Conservation (phyloP, 768 basidiomycete species). For the Macrolepiota albuminosa region DNA sequence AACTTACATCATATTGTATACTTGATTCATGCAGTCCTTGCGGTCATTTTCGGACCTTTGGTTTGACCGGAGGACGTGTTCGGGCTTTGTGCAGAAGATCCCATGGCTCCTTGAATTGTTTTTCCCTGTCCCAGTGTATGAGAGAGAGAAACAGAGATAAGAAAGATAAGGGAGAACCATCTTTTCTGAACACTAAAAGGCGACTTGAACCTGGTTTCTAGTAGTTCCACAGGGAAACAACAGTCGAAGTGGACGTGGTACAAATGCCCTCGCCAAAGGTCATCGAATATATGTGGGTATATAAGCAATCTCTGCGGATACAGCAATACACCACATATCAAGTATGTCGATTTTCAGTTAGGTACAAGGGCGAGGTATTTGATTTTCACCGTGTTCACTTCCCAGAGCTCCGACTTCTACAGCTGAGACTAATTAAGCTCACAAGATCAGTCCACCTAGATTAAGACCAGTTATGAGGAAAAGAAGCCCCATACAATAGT, state of each 20-base stretch:
- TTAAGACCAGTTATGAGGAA: background rate
- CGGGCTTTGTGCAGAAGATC: background rate
- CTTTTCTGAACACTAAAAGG: background rate
- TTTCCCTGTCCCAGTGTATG: background rate
- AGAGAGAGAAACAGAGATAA: background rate
- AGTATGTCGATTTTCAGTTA: background rate
- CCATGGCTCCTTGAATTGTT: background rate
- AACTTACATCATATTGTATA: background rate
- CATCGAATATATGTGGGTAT: background rate
- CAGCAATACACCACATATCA: background rate
- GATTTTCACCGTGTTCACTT: background rate
- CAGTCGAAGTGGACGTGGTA: background rate
- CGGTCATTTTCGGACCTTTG: background rate
- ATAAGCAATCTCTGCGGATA: background rate
- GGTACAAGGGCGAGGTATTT: background rate
- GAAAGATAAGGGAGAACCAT: background rate
- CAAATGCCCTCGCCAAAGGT: no score
- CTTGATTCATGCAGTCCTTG: background rate
- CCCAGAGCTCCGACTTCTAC: background rate
- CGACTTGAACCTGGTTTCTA: background rate
- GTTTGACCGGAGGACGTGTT: background rate
- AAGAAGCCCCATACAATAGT: no score
- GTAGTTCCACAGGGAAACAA: background rate
- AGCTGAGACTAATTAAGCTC: background rate
- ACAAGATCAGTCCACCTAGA: background rate